Evolutionary conservation across 371 early-diverging fungal genomes (phyloP).

Genomic region (Lichtheimia ornata): DNA sequence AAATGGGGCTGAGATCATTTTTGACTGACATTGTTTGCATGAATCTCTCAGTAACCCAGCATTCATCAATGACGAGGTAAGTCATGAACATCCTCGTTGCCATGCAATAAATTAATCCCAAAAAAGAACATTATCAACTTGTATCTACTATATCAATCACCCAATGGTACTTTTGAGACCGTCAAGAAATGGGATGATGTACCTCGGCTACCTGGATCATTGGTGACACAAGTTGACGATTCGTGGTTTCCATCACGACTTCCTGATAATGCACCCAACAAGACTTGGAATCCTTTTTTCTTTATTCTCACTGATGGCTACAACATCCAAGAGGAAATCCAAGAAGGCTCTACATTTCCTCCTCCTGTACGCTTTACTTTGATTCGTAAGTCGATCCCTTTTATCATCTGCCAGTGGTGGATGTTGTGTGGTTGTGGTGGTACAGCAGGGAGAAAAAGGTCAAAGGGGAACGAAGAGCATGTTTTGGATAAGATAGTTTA

Average conservation of each 20-base stretch:
- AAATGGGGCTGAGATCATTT: too few species aligned
- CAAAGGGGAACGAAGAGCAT: neutral
- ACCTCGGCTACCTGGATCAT: slow-evolving; percentile 21
- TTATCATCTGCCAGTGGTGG: too few species aligned
- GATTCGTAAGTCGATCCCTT: slow-evolving; percentile 27
- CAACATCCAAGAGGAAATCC: slow-evolving; percentile 31
- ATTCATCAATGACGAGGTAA: neutral
- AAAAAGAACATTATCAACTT: slow-evolving; percentile 26
- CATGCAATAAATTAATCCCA: neutral
- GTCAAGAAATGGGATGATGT: slow-evolving; percentile 29
- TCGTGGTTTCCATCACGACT: slow-evolving; percentile 31
- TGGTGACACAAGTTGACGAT: slow-evolving; percentile 33
- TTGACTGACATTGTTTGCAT: too few species aligned
- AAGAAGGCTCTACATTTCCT: slow-evolving; percentile 17
- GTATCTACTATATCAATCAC: slow-evolving; percentile 25
- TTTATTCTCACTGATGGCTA: slow-evolving; percentile 27
- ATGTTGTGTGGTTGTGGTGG: neutral
- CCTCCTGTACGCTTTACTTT: slow-evolving; percentile 32
- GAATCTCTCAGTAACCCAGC: neutral
- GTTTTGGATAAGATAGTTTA: neutral
- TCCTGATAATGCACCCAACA: slow-evolving; percentile 23
- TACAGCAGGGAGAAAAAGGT: slow-evolving; percentile 8
- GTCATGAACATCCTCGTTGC: neutral
- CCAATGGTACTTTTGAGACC: slow-evolving; percentile 3
- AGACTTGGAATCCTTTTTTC: slow-evolving; percentile 27